Conservation (phyloP, 805 yeast species). For the Yueomyces sp. region DNA sequence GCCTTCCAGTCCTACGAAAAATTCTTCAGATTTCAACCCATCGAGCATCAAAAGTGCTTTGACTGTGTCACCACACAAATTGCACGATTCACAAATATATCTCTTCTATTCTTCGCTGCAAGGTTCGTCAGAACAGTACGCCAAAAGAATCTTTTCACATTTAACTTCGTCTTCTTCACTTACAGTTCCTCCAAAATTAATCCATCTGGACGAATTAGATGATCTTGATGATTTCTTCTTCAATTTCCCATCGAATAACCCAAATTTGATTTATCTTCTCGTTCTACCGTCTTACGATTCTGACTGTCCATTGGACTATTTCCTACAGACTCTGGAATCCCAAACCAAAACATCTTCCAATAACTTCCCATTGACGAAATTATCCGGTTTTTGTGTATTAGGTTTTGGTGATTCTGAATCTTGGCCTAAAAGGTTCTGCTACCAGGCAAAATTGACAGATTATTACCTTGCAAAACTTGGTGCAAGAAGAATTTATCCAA, state of each 20-base stretch:
- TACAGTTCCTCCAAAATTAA: constrained; percentile 33
- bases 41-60: constrained; percentile 19
- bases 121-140: constrained; percentile 66
- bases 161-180: constrained; percentile 21
- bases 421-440: constrained; percentile 77
- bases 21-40: constrained; percentile 4
- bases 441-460: constrained; percentile 69
- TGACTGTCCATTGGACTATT: constrained; percentile 84
- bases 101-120: constrained; percentile 79
- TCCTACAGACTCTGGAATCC: constrained; percentile 72
- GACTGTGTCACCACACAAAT: constrained; percentile 29
- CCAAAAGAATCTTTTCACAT: constrained; percentile 34
- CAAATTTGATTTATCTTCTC: constrained; percentile 46
- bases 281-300: constrained; percentile 86
- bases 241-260: constrained; percentile 35
- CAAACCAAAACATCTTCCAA: constrained; percentile 77
- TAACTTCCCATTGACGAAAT: constrained; percentile 54
- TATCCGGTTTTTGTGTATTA: constrained; percentile 72
- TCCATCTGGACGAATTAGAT: constrained; percentile 68
- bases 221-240: constrained; percentile 77
- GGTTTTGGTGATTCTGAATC: constrained; percentile 83
- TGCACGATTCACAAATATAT: constrained; percentile 42
- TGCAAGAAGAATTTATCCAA: constrained; percentile 71
- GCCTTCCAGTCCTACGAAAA: neutral
- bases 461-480: constrained; percentile 69